phyloP scores from a whole-genome alignment of 345 rosid species.

The Murraya koenigii region DNA sequence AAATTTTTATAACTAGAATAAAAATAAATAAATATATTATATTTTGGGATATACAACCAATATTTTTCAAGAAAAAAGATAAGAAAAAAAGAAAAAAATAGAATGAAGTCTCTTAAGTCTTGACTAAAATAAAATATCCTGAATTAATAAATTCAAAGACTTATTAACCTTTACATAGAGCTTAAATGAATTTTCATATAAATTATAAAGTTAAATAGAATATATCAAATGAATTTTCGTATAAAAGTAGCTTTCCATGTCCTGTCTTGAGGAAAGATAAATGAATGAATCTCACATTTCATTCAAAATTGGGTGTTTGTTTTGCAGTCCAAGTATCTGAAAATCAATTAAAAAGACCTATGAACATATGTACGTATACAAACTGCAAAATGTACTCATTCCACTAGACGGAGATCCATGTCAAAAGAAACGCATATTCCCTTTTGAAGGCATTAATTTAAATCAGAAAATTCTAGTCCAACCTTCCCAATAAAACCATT shows the following conservation, averaged over 20 bases:
- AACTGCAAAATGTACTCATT: not conserved
- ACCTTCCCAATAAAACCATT: too few relatives aligned
- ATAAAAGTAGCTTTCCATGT: not conserved
- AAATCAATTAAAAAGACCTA: not conserved
- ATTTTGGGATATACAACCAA: too few relatives aligned
- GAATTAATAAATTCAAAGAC: conserved; percentile 68
- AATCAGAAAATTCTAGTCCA: too few relatives aligned
- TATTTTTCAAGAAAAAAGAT: not conserved
- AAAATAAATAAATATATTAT: too few relatives aligned
- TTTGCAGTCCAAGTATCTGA: conserved; percentile 79
- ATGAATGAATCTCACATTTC: conserved; percentile 55
- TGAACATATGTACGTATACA: not conserved
- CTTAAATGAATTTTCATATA: conserved; percentile 4
- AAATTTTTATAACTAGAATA: too few relatives aligned
- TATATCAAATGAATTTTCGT: too few relatives aligned
- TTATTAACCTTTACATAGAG: conserved; percentile 58
- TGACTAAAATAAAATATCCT: conserved; percentile 47
- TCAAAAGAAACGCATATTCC: too few relatives aligned
- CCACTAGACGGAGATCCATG: not conserved
- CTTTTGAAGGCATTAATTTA: not conserved
- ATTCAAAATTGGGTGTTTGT: conserved; percentile 63
- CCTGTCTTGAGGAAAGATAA: not conserved
- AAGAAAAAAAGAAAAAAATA: conserved; percentile 11
- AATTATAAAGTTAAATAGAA: too few relatives aligned
- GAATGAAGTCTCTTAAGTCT: not conserved